Evolutionary conservation across 441 rosid genomes (phyloP).

Genomic region (Lepidium campestre): DNA sequence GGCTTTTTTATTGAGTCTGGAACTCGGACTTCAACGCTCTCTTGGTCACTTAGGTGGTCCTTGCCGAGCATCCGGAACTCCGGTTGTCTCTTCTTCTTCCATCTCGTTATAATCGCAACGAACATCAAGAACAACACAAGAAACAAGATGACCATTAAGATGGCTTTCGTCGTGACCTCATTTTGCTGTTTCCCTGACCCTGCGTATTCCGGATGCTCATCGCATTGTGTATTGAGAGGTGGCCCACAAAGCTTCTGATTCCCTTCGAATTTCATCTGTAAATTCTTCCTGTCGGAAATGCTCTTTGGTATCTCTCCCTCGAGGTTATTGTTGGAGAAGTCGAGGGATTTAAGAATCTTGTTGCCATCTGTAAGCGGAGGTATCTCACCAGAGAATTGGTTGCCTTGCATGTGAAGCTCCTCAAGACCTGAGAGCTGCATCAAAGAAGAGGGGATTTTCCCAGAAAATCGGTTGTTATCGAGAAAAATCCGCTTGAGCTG

Average conservation of each 20-base stretch:
- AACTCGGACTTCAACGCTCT: slow-evolving; percentile 32
- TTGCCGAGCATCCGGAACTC: slow-evolving; percentile 44
- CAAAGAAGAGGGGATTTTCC: slow-evolving; percentile 56
- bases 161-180: slow-evolving; percentile 3
- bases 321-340: slow-evolving; percentile 57
- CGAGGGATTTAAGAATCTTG: slow-evolving; percentile 30
- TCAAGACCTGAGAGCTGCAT: slow-evolving; percentile 36
- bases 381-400: slow-evolving; percentile 56
- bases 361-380: slow-evolving; percentile 35
- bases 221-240: slow-evolving; percentile 22
- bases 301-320: slow-evolving; percentile 59
- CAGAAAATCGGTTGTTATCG: slow-evolving; percentile 47
- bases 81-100: slow-evolving; percentile 24
- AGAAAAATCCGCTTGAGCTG: slow-evolving; percentile 66
- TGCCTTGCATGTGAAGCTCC: slow-evolving; percentile 68
- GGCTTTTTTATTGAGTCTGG: slow-evolving; percentile 25
- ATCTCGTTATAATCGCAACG: slow-evolving; percentile 10
- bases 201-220: neutral
- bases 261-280: slow-evolving; percentile 34
- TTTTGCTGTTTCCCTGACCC: neutral
- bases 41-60: slow-evolving; percentile 31
- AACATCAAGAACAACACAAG: slow-evolving; percentile 28
- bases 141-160: slow-evolving; percentile 22
- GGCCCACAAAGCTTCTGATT: slow-evolving; percentile 61
- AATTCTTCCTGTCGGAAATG: slow-evolving; percentile 28